These are phyloP conservation scores for Oenanthe sinensis DNA, from an alignment of 129 eudicot genomes.

Conservation along the genomic window DNA sequence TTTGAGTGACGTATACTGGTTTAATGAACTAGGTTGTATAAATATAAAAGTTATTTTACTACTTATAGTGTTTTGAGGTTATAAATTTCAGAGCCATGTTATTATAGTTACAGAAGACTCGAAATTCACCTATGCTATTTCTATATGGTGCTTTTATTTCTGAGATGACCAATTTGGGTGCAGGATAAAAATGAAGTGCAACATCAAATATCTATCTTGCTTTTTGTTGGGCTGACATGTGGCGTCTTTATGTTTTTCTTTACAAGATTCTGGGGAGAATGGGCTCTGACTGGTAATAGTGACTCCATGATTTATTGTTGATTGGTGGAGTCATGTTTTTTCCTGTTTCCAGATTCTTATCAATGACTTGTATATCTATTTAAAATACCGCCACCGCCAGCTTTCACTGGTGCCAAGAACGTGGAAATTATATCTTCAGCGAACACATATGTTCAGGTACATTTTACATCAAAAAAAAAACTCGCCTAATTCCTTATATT, in stretches of 20 bases:
- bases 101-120: background rate
- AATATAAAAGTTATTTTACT: background rate
- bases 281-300: constrained; percentile 59
- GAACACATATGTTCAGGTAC: constrained; percentile 89
- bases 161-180: constrained; percentile 24
- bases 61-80: background rate
- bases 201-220: constrained; percentile 80
- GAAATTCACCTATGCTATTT: background rate
- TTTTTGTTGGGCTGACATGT: constrained; percentile 62
- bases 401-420: constrained; percentile 83
- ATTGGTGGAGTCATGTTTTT: background rate
- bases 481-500: background rate
- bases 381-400: constrained; percentile 31
- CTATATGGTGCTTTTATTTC: background rate
- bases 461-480: background rate
- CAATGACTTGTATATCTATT: constrained; percentile 5
- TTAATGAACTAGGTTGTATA: background rate
- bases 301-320: background rate
- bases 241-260: constrained; percentile 58
- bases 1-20: background rate
- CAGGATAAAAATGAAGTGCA: constrained; percentile 86
- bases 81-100: background rate
- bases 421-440: constrained; percentile 69
- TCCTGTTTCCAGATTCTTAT: constrained; percentile 12
- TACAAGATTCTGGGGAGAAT: constrained; percentile 47